phyloP scores from a whole-genome alignment of 371 early-diverging fungal species.

The Mucor racemosus region DNA sequence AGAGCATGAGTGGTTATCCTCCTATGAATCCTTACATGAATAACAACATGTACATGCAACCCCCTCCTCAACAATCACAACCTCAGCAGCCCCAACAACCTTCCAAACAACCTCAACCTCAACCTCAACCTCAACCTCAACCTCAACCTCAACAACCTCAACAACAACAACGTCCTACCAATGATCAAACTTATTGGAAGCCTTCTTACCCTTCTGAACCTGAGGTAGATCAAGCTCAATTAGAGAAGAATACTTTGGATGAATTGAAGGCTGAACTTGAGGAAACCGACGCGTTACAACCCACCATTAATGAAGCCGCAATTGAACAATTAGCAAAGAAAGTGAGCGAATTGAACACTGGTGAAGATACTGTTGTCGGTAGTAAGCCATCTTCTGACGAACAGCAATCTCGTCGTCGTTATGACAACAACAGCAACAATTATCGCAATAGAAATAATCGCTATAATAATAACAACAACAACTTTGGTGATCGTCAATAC shows the following conservation, averaged over 20 bases:
- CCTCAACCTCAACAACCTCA: slow-evolving; percentile 21
- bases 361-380: slow-evolving; percentile 18
- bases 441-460: slow-evolving; percentile 25
- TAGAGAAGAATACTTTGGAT: slow-evolving; percentile 29
- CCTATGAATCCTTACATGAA: slow-evolving; percentile 47
- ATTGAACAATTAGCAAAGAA: slow-evolving; percentile 63
- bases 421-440: slow-evolving; percentile 31
- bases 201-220: slow-evolving; percentile 16
- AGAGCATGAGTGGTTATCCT: slow-evolving; percentile 45
- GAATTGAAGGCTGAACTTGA: slow-evolving; percentile 34
- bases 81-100: slow-evolving; percentile 25
- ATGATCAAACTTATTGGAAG: slow-evolving; percentile 28
- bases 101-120: slow-evolving; percentile 13
- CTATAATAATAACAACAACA: slow-evolving; percentile 35
- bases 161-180: slow-evolving; percentile 29
- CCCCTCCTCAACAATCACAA: slow-evolving; percentile 25
- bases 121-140: slow-evolving; percentile 24
- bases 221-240: slow-evolving; percentile 14
- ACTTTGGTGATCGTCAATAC: slow-evolving; percentile 27
- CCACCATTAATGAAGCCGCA: slow-evolving; percentile 47
- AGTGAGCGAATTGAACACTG: slow-evolving; percentile 56
- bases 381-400: slow-evolving; percentile 11
- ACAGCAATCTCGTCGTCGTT: slow-evolving; percentile 18
- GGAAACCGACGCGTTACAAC: slow-evolving; percentile 34
- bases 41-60: slow-evolving; percentile 25